Evolutionary conservation across 2,329 filamentous ascomycete genomes (phyloP).

Genomic region (Esteya vermicola): DNA sequence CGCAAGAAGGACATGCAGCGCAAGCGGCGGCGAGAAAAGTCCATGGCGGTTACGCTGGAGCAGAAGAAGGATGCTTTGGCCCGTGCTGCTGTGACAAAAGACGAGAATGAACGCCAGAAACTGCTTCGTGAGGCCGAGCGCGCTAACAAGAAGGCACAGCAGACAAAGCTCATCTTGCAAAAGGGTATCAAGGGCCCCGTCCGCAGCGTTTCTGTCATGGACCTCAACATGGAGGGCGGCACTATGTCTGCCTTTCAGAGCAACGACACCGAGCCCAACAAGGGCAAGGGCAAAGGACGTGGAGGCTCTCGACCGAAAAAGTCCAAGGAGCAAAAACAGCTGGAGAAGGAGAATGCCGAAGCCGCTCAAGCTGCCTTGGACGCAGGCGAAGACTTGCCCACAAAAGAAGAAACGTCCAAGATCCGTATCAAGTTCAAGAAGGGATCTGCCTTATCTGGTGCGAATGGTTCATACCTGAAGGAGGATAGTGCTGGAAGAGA

Average conservation of each 20-base stretch:
- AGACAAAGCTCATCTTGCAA: conserved; percentile 75
- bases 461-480: conserved; percentile 20
- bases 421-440: conserved; percentile 53
- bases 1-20: conserved; percentile 99
- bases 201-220: conserved; percentile 51
- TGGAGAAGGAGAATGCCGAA: conserved; percentile 70
- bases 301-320: conserved; percentile 69
- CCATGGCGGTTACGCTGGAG: conserved; percentile 84
- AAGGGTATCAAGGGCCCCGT: conserved; percentile 72
- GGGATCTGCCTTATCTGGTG: conserved; percentile 21
- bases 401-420: conserved; percentile 41
- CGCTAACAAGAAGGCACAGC: conserved; percentile 82
- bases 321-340: conserved; percentile 73
- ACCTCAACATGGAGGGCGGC: conserved; percentile 72
- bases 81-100: conserved; percentile 62
- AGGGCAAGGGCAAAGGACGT: conserved; percentile 34
- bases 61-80: conserved; percentile 73
- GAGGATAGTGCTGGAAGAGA: conserved; percentile 8
- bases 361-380: conserved; percentile 76
- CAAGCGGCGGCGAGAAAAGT: conserved; percentile 89
- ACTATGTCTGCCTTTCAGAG: conserved; percentile 75
- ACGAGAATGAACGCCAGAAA: conserved; percentile 69
- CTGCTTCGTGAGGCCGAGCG: conserved; percentile 77
- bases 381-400: conserved; percentile 58
- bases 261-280: conserved; percentile 38